A percentile compares a stretch with the other conserved stretches of the same genome.
Conservation (phyloP, 176 grass and related monocot species). For the Rhynchospora tenuis region DNA sequence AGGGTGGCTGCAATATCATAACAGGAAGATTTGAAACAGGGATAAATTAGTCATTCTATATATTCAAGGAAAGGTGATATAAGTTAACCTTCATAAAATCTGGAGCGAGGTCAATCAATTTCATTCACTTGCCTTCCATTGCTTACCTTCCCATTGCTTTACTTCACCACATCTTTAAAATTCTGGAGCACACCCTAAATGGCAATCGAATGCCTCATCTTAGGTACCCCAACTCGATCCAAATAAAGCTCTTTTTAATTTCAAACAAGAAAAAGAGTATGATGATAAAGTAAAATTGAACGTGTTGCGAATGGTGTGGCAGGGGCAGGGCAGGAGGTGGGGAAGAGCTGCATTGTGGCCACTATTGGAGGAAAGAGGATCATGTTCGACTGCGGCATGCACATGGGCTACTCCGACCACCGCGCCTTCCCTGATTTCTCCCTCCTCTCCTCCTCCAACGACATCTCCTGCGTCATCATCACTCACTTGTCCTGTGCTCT, state of each 20-base stretch:
- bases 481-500: slow-evolving; percentile 56
- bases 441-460: slow-evolving; percentile 35
- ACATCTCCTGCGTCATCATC: slow-evolving; percentile 75
- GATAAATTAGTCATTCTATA: too few species aligned
- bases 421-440: slow-evolving; percentile 74
- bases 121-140: too few species aligned
- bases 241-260: background rate
- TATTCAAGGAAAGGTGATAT: too few species aligned
- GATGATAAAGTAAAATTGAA: background rate
- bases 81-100: too few species aligned
- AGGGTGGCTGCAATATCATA: too few species aligned
- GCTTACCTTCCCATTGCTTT: too few species aligned
- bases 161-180: too few species aligned
- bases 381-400: slow-evolving; percentile 98
- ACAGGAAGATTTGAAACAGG: too few species aligned
- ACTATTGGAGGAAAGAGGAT: slow-evolving; percentile 65
- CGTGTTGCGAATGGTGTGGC: background rate
- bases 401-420: slow-evolving; percentile 70
- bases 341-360: slow-evolving; percentile 86
- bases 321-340: slow-evolving; percentile 93
- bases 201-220: slow-evolving; percentile 83
- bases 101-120: too few species aligned
- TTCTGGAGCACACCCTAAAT: too few species aligned
- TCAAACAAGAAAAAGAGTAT: background rate
- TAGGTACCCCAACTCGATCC: slow-evolving; percentile 33